phyloP scores from a whole-genome alignment of 305 asterid genomes.

The Striga hermonthica region DNA sequence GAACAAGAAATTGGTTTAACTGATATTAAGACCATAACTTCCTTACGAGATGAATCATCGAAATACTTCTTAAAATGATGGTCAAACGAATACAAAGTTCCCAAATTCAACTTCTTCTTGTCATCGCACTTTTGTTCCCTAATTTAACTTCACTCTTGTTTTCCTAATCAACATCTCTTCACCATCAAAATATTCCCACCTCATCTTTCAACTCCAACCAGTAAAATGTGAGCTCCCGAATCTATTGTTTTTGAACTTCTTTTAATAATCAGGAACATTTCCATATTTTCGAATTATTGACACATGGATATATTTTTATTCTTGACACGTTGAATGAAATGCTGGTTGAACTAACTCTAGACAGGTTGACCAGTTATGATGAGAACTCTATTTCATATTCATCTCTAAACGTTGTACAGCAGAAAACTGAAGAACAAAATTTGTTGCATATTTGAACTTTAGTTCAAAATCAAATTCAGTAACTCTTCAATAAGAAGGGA shows the following conservation, averaged over 20 bases:
- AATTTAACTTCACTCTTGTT: neutral
- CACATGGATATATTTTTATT: slow-evolving; percentile 1
- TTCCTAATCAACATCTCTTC: neutral
- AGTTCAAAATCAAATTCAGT: neutral
- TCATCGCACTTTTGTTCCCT: slow-evolving; percentile 1
- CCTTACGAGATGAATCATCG: neutral
- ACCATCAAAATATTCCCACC: slow-evolving; percentile 13
- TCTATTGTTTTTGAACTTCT: neutral
- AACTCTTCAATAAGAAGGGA: slow-evolving; percentile 11
- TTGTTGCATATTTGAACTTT: neutral
- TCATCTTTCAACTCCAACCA: neutral
- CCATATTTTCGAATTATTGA: slow-evolving; percentile 7
- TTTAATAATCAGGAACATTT: neutral
- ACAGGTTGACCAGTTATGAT: slow-evolving; percentile 13
- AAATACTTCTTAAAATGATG: slow-evolving; percentile 9
- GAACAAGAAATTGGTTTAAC: neutral
- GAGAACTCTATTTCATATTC: neutral
- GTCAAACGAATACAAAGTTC: slow-evolving; percentile 11
- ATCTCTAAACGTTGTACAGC: slow-evolving; percentile 3
- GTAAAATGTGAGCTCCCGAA: slow-evolving; percentile 13
- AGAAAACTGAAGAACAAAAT: slow-evolving; percentile 14
- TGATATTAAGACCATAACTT: neutral
- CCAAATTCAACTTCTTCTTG: slow-evolving; percentile 1
- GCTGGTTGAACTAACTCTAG: slow-evolving; percentile 3
- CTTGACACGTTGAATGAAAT: slow-evolving; percentile 6